Base-by-base conservation (phyloP, 2,329 filamentous ascomycete genomes). In the Colletotrichum sp. region DNA sequence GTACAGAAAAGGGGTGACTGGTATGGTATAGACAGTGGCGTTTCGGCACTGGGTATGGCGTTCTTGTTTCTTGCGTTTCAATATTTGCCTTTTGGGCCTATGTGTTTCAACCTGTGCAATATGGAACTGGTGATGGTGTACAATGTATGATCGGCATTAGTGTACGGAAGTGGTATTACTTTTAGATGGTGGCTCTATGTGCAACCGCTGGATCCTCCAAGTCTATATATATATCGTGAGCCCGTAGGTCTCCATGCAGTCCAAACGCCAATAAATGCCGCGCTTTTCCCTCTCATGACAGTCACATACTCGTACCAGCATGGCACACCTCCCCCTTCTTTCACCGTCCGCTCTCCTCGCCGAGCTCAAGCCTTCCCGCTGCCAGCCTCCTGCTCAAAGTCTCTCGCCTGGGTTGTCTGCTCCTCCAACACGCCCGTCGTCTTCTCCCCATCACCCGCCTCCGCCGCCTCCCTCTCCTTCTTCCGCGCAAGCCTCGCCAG, bases 401-500 rank as follows among this genome's bases (percentile, higher is more conserved):
- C 68, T 24, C 62, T 66, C 27, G 68, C 38, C n/a, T 24, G 54
- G 24, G 24, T 27, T 1, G 57, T 24, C 27, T 62, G 71, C 34
- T 66, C 62, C 62, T 59, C 62, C 54, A 73, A 29, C 16, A 71
- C 68, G 2, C 71, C 71, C 3, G 55, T 27, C 9, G 69, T 64
- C 59, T 73, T 72, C 47, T 74, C 65, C 6, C 34, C 57, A n/a
- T 21, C 6, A 11, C 18, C 51, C 61, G 5, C 51, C 57, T 8
- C 29, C 57, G 58, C 72, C n/a, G 66, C 73, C 21, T 76, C 75
- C 18, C 66, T 69, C 27, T 69, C 73, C 54, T 27, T 68, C 51
- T 81, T 77, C 75, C 82, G 55, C 34, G 77, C 77, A n/a, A 74
- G 54, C 69, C 75, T 79, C 29, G 77, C 79, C 64, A 81, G 78